phyloP scores from a whole-genome alignment of 78 protist genomes.

The Dictyostelium capitatum region DNA sequence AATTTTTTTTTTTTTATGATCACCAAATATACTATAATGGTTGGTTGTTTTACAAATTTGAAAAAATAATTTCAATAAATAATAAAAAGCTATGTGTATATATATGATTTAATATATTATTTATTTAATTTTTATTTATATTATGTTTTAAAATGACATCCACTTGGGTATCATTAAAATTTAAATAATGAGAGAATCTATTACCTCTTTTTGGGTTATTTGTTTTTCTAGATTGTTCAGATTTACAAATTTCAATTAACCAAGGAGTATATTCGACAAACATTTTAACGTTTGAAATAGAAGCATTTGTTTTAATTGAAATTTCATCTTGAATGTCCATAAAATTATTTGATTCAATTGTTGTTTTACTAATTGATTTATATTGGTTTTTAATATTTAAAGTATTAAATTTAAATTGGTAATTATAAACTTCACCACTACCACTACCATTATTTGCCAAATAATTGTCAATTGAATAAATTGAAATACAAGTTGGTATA shows the following conservation, averaged over 20 bases:
- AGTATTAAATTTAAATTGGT: not conserved
- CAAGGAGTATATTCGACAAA: slow-evolving; percentile 17
- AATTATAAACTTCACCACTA: not conserved
- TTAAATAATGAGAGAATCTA: slow-evolving; percentile 49
- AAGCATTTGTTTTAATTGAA: not conserved
- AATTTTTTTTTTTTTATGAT: no score
- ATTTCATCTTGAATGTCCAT: not conserved
- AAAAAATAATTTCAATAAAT: no score
- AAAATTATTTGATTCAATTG: not conserved
- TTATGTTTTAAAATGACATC: not conserved
- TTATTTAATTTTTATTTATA: not conserved
- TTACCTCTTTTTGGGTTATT: slow-evolving; percentile 59
- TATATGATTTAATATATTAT: no score
- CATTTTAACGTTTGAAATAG: slow-evolving; percentile 7
- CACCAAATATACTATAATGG: no score
- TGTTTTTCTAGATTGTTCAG: slow-evolving; percentile 15
- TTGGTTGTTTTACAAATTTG: no score
- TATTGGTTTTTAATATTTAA: not conserved
- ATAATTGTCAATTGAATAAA: not conserved
- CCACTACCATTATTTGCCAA: not conserved
- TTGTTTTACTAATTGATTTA: not conserved
- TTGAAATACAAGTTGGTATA: slow-evolving; percentile 1
- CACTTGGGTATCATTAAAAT: not conserved
- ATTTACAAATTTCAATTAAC: not conserved
- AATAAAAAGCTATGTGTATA: no score